Percentiles rank a stretch among this genome's conserved stretches.
Evolutionary conservation across 2,329 filamentous ascomycete genomes (phyloP).

Genomic region (Microdochium bolleyi): DNA sequence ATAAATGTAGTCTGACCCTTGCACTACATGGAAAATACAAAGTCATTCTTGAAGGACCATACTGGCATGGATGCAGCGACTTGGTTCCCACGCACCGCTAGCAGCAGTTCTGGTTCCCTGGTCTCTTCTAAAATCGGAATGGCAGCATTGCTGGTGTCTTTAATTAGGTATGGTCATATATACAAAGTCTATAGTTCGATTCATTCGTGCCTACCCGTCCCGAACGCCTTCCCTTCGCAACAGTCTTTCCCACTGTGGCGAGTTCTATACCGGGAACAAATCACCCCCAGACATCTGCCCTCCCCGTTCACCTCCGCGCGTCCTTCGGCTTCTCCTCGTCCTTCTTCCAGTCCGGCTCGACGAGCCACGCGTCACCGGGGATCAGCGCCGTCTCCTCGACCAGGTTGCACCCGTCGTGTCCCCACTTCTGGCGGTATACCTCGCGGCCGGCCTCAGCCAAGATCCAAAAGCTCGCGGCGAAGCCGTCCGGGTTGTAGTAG

Average conservation of each 20-base stretch:
- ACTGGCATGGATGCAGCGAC: no score
- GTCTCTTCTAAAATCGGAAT: no score
- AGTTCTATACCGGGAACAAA: neutral
- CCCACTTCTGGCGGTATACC: constrained; percentile 22
- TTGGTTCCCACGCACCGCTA: no score
- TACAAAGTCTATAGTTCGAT: neutral
- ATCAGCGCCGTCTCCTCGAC: constrained; percentile 15
- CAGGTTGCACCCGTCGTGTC: constrained; percentile 16
- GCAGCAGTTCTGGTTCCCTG: no score
- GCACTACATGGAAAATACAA: no score
- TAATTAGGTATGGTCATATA: neutral
- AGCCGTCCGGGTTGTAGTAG: constrained; percentile 37
- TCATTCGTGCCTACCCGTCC: neutral
- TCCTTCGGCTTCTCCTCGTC: neutral
- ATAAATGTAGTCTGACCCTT: no score
- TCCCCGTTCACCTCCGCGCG: neutral
- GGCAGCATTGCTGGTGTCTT: no score
- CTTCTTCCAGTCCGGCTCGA: constrained; percentile 16
- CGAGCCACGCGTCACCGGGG: constrained; percentile 17
- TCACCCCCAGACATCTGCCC: neutral
- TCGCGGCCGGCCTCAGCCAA: constrained; percentile 35
- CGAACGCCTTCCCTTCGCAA: neutral
- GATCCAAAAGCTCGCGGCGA: constrained; percentile 33
- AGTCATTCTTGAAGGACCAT: no score
- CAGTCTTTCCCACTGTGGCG: neutral